These are phyloP conservation scores for Fusarium sp. DNA, from an alignment of 2,329 filamentous ascomycete species.

Conservation along the genomic window DNA sequence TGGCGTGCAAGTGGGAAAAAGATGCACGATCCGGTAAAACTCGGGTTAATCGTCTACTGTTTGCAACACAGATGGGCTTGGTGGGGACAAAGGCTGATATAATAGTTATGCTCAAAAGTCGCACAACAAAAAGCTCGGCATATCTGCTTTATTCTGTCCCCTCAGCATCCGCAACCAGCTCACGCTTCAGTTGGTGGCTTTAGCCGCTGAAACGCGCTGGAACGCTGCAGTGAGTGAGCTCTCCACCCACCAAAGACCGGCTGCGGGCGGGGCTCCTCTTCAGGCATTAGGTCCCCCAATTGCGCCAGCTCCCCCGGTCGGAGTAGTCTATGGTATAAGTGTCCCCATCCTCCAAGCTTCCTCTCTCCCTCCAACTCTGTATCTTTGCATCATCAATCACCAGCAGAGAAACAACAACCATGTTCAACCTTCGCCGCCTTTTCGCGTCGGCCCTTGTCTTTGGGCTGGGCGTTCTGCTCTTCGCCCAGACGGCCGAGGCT, in stretches of 20 bases:
- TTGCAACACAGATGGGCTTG: not conserved
- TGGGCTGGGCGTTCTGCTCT: slow-evolving; percentile 76
- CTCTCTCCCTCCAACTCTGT: slow-evolving; percentile 24
- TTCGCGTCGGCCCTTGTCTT: slow-evolving; percentile 78
- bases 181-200: slow-evolving; percentile 13
- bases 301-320: slow-evolving; percentile 36
- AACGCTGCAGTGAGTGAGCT: slow-evolving; percentile 30
- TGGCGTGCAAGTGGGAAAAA: slow-evolving; percentile 33
- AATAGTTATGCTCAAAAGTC: not conserved
- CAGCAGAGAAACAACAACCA: slow-evolving; percentile 54
- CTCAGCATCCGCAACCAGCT: not conserved
- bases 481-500: slow-evolving; percentile 77
- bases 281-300: slow-evolving; percentile 25
- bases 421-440: slow-evolving; percentile 79
- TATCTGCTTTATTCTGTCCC: slow-evolving; percentile 12
- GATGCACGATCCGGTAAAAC: slow-evolving; percentile 42
- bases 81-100: slow-evolving; percentile 10
- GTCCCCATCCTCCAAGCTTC: slow-evolving; percentile 26
- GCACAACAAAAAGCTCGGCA: not conserved
- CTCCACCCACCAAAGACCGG: slow-evolving; percentile 11
- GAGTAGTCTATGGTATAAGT: slow-evolving; percentile 41
- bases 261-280: slow-evolving; percentile 16
- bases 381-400: slow-evolving; percentile 32
- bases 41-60: slow-evolving; percentile 37
- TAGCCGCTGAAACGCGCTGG: slow-evolving; percentile 41